Conservation (phyloP, 148 eudicot genomes). For the Rhododendron ovatum region DNA sequence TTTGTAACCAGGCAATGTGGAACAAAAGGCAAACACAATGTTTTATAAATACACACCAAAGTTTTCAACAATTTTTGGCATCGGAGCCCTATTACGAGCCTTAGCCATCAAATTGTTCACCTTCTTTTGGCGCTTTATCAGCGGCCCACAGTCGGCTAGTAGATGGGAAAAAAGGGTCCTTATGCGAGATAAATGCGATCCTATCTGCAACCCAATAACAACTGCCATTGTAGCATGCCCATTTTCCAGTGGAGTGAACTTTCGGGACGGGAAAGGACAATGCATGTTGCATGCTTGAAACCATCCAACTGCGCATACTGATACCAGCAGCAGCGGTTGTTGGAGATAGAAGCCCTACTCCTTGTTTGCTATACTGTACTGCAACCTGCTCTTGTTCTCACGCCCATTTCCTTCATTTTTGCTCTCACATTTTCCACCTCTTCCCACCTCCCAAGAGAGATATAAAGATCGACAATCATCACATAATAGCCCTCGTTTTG, state of each 20-base stretch:
- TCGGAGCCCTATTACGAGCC: too few species aligned
- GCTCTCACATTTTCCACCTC: constrained; percentile 55
- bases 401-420: constrained; percentile 57
- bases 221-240: background rate
- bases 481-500: constrained; percentile 65
- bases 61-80: too few species aligned
- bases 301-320: background rate
- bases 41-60: too few species aligned
- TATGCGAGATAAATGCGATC: too few species aligned
- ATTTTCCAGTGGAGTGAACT: background rate
- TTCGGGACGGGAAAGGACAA: background rate
- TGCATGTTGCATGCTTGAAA: background rate
- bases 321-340: background rate
- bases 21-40: too few species aligned
- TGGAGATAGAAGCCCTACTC: background rate
- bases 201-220: too few species aligned
- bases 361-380: constrained; percentile 41
- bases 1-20: too few species aligned
- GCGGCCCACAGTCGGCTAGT: too few species aligned
- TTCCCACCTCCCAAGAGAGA: constrained; percentile 51
- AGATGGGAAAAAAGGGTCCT: too few species aligned
- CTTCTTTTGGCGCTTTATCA: too few species aligned
- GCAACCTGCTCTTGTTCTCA: constrained; percentile 63
- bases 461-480: constrained; percentile 49
- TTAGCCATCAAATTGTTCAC: too few species aligned